Evolutionary conservation across 495 filamentous ascomycete genomes (phyloP), one percentile per base, ranked within the genome.

Genomic region (Viridothelium virens): DNA sequence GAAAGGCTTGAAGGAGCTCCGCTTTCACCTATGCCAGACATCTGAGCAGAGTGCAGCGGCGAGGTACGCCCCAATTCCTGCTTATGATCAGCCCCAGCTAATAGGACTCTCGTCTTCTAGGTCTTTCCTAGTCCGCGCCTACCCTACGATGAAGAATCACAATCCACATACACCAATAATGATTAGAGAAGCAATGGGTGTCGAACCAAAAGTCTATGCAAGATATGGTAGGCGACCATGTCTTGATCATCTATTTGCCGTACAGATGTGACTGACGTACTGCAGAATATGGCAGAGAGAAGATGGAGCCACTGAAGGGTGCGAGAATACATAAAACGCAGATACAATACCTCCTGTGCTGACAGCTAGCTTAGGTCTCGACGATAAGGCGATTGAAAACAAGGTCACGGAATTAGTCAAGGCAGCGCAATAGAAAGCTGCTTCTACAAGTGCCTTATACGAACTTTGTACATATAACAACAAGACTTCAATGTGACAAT

Each of bases 111-210:
- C n/a, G 65, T 66, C 6, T 31, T 37, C 4, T 73, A 98, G 94
- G 77, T 85, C 88, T 12, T 98, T 98, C 82, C 81, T 98, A 62
- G 86, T 87, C 66, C 86, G 89, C 76, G 90, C 92, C 65, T 98
- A 98, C 79, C 95, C 94, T 5, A 92, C 90, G 71, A 97, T 98
- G 93, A 98, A 98, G 85, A 95, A 96, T 84, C 87, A 94, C 82
- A 97, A 98, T 80, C 94, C 94, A 10, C 79, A 91, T 76, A 96
- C 85, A 50, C 94, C 94, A 61, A 97, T 98, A 78, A 79, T 98
- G 82, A 84, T 98, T 63, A 89, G 94, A 69, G 95, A 98, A 79
- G 94, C 95, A 39, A 75, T 83, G 62, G 91, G 87, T 68, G 89
- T 86, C 50, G 78, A 89, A 74, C 93, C 94, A 50, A 87, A 84